A percentile compares a stretch with the other conserved stretches of the same genome.
phyloP scores from a whole-genome alignment of 2,329 filamentous ascomycete genomes.

The Fusarium verticillioides region DNA sequence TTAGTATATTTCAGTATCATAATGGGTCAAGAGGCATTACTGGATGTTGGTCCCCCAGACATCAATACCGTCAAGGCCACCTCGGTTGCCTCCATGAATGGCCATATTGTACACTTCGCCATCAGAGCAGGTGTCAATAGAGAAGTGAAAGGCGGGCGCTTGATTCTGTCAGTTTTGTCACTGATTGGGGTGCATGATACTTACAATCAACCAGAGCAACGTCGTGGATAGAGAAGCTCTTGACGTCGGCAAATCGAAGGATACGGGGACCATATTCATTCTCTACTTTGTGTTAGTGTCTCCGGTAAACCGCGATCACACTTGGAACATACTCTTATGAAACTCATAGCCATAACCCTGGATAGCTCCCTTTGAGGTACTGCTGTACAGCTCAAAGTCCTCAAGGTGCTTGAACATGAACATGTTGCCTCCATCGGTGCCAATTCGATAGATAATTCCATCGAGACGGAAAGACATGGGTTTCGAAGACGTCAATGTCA shows the following conservation, averaged over 20 bases:
- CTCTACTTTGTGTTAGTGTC: background rate
- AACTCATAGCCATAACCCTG: constrained; percentile 23
- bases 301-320: too few species aligned
- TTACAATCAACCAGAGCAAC: constrained; percentile 34
- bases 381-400: constrained; percentile 39
- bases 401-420: constrained; percentile 34
- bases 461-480: constrained; percentile 38
- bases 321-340: background rate
- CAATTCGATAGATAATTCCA: constrained; percentile 30
- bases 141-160: constrained; percentile 34
- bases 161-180: background rate
- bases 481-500: constrained; percentile 29
- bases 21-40: fast-evolving
- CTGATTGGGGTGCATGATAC: fast-evolving
- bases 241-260: constrained; percentile 30
- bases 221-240: constrained; percentile 34
- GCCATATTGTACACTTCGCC: constrained; percentile 38
- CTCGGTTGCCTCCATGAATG: constrained; percentile 29
- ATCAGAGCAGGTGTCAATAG: constrained; percentile 30
- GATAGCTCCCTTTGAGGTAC: constrained; percentile 35
- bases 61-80: constrained; percentile 31
- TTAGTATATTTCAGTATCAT: fast-evolving
- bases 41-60: constrained; percentile 37
- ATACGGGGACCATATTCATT: constrained; percentile 35
- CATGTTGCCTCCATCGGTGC: constrained; percentile 31